Conservation (phyloP, 2,329 filamentous ascomycete genomes). For the Fulvia fulva region DNA sequence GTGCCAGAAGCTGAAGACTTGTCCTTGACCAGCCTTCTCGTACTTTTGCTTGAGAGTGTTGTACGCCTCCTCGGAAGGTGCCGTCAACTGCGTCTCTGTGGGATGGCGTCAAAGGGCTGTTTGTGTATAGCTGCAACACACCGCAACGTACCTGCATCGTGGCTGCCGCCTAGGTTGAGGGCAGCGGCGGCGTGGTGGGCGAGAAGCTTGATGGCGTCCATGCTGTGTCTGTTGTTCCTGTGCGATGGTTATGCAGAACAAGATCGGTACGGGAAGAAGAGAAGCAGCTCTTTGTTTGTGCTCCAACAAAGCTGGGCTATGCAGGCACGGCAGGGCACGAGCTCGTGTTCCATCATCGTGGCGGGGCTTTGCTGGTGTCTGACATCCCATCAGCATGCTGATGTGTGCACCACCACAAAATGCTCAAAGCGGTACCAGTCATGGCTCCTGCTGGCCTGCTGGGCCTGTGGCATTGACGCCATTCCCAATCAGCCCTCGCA, state of each 20-base stretch:
- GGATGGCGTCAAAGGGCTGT: slow-evolving; percentile 1
- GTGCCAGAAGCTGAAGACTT: slow-evolving; percentile 86
- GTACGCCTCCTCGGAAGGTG: slow-evolving; percentile 64
- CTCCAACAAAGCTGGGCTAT: background rate
- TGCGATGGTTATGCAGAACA: background rate
- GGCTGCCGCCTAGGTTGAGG: slow-evolving; percentile 23
- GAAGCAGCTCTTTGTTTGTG: background rate
- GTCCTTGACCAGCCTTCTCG: slow-evolving; percentile 68
- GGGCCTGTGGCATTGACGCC: too few relatives aligned
- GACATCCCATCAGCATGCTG: background rate
- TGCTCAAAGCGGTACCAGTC: too few relatives aligned
- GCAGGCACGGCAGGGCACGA: background rate
- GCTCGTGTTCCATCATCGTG: background rate
- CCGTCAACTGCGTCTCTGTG: slow-evolving; percentile 38
- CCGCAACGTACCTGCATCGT: slow-evolving; percentile 1
- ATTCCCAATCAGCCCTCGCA: too few relatives aligned
- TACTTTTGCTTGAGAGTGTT: slow-evolving; percentile 68
- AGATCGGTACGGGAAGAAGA: background rate
- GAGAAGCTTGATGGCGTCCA: slow-evolving; percentile 22
- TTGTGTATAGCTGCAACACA: background rate
- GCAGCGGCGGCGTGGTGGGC: slow-evolving; percentile 20
- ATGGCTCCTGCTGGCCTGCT: too few relatives aligned
- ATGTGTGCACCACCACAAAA: too few relatives aligned
- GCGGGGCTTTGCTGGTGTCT: background rate
- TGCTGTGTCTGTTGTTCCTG: background rate